A percentile compares a stretch with the other conserved stretches of the same genome.
Conservation (phyloP, 2,329 filamentous ascomycete species). For the Penicillium sp. region DNA sequence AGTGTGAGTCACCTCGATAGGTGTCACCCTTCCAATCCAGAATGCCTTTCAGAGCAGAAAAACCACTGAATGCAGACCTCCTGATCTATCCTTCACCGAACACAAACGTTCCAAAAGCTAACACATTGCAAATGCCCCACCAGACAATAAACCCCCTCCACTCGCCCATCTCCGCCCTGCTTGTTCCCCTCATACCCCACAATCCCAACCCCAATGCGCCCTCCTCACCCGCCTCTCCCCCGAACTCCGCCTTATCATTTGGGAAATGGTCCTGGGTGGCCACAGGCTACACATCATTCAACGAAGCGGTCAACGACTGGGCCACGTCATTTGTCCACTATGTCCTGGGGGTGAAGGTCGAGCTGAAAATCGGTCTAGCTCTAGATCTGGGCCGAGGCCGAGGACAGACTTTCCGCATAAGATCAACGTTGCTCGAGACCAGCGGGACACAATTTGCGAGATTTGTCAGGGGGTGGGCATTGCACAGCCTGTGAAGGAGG, state of each 20-base stretch:
- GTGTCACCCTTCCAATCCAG: not conserved
- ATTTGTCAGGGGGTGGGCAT: slow-evolving; percentile 39
- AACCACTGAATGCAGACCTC: no score
- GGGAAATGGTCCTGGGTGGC: slow-evolving; percentile 39
- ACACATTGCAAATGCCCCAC: not conserved
- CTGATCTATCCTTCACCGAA: not conserved
- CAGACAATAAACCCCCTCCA: slow-evolving; percentile 38
- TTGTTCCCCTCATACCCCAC: slow-evolving; percentile 19
- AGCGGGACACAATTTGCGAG: slow-evolving; percentile 29
- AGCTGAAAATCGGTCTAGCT: no score
- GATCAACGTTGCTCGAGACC: no score
- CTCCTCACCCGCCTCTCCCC: slow-evolving; percentile 39
- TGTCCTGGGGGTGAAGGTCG: not conserved
- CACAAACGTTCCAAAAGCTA: not conserved
- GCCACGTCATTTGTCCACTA: slow-evolving; percentile 37
- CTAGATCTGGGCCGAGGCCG: slow-evolving; percentile 7
- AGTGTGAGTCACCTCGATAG: slow-evolving; percentile 35
- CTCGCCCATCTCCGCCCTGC: slow-evolving; percentile 18
- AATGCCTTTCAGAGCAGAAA: no score
- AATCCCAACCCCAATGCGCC: slow-evolving; percentile 32
- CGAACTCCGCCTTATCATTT: slow-evolving; percentile 44
- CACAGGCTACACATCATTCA: slow-evolving; percentile 44
- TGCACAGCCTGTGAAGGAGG: slow-evolving; percentile 34
- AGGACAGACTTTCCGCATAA: not conserved
- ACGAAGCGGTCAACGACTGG: slow-evolving; percentile 35